Conservation (phyloP, 2,329 filamentous ascomycete species). For the Canariomyces notabilis region DNA sequence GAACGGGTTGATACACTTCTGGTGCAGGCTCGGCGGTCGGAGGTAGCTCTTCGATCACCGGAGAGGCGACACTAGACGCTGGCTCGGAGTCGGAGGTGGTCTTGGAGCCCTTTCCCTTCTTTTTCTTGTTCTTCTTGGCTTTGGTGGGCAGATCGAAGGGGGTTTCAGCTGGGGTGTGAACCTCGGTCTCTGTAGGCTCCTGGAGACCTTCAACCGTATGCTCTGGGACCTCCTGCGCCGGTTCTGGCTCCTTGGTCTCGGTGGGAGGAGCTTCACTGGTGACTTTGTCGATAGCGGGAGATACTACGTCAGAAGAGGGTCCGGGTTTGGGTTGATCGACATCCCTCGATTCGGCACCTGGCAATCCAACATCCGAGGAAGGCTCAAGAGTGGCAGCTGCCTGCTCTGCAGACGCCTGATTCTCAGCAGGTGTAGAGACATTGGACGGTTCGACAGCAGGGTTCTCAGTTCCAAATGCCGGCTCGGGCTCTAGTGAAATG, state of each 20-base stretch:
- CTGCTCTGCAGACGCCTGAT: neutral
- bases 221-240: neutral
- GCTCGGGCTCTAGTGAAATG: neutral
- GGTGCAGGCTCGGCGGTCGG: neutral
- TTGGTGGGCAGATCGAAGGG: too few species aligned
- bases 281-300: neutral
- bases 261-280: neutral
- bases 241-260: neutral
- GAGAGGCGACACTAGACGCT: neutral
- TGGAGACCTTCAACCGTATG: neutral
- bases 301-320: neutral
- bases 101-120: too few species aligned
- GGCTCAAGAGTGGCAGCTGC: neutral
- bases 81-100: too few species aligned
- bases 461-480: neutral
- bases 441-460: constrained; percentile 3
- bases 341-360: neutral
- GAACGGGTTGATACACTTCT: neutral
- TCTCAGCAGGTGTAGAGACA: neutral
- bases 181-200: neutral
- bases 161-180: neutral
- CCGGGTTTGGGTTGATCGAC: neutral
- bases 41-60: neutral
- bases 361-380: neutral
- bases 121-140: too few species aligned